These are phyloP conservation scores for Uromyces viciae-fabae DNA, from an alignment of 1,284 basidiomycete genomes.

Conservation along the genomic window DNA sequence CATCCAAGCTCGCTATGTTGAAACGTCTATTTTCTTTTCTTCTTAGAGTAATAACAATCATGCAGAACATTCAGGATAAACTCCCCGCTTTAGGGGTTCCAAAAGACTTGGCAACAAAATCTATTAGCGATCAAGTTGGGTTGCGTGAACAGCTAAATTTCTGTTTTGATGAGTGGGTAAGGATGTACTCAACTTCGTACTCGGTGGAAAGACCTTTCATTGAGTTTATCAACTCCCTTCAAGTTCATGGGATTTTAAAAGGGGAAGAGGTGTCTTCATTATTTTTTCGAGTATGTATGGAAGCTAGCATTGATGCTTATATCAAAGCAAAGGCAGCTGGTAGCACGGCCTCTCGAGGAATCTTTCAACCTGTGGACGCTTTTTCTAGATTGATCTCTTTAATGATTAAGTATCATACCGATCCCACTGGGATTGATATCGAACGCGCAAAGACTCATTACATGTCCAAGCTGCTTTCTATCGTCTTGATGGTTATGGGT, in stretches of 20 bases:
- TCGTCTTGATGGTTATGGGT: constrained; percentile 90
- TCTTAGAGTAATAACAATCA: constrained; percentile 20
- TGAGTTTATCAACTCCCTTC: constrained; percentile 92
- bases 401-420: constrained; percentile 99
- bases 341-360: constrained; percentile 66
- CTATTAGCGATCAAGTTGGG: constrained; percentile 22
- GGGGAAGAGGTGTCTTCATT: constrained; percentile 94
- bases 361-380: constrained; percentile 88
- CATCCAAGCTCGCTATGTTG: background rate
- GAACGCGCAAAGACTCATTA: constrained; percentile 94
- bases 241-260: constrained; percentile 92
- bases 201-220: constrained; percentile 92
- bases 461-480: constrained; percentile 93
- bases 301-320: constrained; percentile 88
- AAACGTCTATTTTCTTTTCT: background rate
- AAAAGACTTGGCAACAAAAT: constrained; percentile 10
- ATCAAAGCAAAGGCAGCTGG: constrained; percentile 76
- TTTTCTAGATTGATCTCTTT: constrained; percentile 92
- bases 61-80: constrained; percentile 33
- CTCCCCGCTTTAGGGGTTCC: constrained; percentile 2
- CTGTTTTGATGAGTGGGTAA: constrained; percentile 79
- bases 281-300: constrained; percentile 97
- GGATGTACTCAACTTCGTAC: constrained; percentile 83
- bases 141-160: constrained; percentile 61
- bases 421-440: constrained; percentile 76